Base-by-base conservation (phyloP, 1,139 yeast genomes). In the Pichia sp. region DNA sequence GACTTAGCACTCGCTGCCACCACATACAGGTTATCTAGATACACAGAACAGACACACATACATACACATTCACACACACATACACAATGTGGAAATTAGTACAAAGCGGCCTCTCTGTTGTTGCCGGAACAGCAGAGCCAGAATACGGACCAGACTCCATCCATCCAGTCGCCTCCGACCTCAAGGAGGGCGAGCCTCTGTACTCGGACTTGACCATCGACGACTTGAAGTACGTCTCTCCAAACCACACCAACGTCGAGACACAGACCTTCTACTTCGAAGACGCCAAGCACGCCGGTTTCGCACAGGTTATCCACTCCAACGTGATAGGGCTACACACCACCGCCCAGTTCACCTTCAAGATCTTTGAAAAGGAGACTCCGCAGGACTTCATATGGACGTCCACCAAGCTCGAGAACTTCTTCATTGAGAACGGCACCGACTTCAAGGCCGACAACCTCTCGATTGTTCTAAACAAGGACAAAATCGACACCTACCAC, bases 91-190 rank as follows among this genome's bases (percentile, higher is more conserved):
- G 71, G 71, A 67, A 66, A 53, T 51, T 67, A 50, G 67, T 66
- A 46, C 71, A 67, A 56, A 60, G 66, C 5, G 70, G 96, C 55
- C 81, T 93, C 49, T 90, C 98, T 24, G 93, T 95, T 6, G 93
- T 91, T 48, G 95, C 97, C 7, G 99, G 99, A 52, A 83, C 96
- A 17, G 96, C 97, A 2, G 99, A 93, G 71, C 99, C 99, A 31
- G 96, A 87, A 68, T 93, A 93, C 67, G 99, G 99, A 53, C 80
- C 85, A 49, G 96, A 85, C 55, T 95, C 96, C 50, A 89, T 93
- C 64, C 92, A 86, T 66, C 81, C 97, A n/a, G 82, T 91, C 57
- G 74, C 85, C 52, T 82, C 86, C 55, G 73, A 75, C 53, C 36
- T 61, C 9, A 44, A 55, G 20, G 78, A 75, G 54, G 75, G 73